Base-by-base conservation (phyloP, 495 filamentous ascomycete genomes). In the Xylaria scruposa region DNA sequence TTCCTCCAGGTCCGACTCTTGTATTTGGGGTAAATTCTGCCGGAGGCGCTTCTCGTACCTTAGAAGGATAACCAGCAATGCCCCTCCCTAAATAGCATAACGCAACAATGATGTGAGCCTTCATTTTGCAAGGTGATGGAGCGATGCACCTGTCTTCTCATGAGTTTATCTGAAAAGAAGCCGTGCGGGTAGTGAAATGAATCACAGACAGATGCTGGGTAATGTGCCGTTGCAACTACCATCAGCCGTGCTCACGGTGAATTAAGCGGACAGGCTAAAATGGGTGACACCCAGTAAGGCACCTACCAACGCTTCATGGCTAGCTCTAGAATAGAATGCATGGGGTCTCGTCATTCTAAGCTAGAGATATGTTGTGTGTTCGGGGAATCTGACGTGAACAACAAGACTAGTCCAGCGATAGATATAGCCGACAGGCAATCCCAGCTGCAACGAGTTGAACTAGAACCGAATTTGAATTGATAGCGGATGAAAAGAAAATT, bases 11-110 rank as follows among this genome's bases (percentile, higher is more conserved):
- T 24, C 83, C 83, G 44, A 83, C 78, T 29, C 49, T 75, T 15
- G 81, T 77, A 69, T 84, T 85, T 13, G 83, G 72, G 21, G 78
- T 80, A 72, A 81, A 85, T 46, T 80, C 72, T 49, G 77, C 79
- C 60, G 80, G 80, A 1, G 80, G 79, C 29, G 67, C 71, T 47
- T 66, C 70, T 36, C 62, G 53, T 17, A 36, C 68, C 26, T 51
- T 46, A 1, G 74, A 69, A 3, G 76, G 76, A 59, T 63, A 70
- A 21, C 74, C 74, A 10, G 59, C n/a, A 15, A 62, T 44, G n/a
- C 33, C 36, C 36, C 7, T 17, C n/a, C 19, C 59, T 24, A 42
- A 13, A 62, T 6, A 62, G 36, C 5, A 40, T 42, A 62, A 26
- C 7, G 38, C 59, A 36, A 42, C 17, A 2, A 62, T 24, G 33